These are phyloP conservation scores for Arctium lappa DNA, from an alignment of 129 eudicot genomes.

Conservation along the genomic window DNA sequence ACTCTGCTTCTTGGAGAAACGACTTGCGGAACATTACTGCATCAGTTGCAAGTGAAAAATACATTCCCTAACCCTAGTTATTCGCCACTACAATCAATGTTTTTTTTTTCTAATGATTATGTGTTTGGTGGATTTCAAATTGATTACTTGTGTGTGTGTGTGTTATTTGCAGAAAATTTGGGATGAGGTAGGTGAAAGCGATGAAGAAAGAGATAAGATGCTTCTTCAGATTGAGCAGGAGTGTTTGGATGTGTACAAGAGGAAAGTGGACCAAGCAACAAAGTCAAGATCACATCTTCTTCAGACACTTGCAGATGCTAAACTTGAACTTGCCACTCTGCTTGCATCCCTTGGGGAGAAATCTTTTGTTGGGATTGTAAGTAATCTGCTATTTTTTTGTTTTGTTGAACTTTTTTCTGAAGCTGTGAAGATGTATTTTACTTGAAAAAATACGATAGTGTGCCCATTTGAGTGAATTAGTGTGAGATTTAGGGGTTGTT, in stretches of 20 bases:
- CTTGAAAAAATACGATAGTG: not conserved
- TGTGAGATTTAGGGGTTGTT: not conserved
- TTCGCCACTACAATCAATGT: not conserved
- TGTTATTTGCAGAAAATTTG: constrained; percentile 74
- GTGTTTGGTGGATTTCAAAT: not conserved
- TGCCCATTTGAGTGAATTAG: not conserved
- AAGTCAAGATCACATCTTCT: constrained; percentile 61
- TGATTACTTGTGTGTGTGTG: not conserved
- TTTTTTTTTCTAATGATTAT: not conserved
- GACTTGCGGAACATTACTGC: constrained; percentile 75
- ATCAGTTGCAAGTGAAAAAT: constrained; percentile 71
- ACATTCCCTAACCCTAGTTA: not conserved
- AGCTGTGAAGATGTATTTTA: not conserved
- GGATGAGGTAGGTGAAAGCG: constrained; percentile 98
- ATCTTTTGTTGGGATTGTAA: constrained; percentile 52
- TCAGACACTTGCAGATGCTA: constrained; percentile 55
- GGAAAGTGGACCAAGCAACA: constrained; percentile 66
- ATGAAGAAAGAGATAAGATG: constrained; percentile 90
- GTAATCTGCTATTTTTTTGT: constrained; percentile 20
- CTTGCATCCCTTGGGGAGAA: constrained; percentile 64
- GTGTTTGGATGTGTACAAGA: constrained; percentile 71
- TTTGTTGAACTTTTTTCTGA: not conserved
- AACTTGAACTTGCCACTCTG: constrained; percentile 61
- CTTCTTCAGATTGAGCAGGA: constrained; percentile 86
- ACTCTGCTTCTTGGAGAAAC: constrained; percentile 56